Base-by-base conservation (phyloP, 2,329 filamentous ascomycete species). In the Fusarium sp. region DNA sequence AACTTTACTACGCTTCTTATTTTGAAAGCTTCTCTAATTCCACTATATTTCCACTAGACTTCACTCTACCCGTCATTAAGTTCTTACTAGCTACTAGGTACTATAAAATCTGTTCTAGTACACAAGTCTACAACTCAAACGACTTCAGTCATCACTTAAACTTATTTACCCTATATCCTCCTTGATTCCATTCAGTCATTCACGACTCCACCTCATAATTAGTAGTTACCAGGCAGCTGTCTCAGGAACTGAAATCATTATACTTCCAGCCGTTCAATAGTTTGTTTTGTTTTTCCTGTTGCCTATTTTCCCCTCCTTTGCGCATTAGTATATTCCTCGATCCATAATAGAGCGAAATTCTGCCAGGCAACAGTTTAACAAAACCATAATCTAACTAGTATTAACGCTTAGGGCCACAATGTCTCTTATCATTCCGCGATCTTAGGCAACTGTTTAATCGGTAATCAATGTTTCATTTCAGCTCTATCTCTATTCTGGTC, bases 271-370 rank as follows among this genome's bases (percentile, higher is more conserved):
- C 24, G 9, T 18, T 16, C 2, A 29, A 9, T 43, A 8, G 16
- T n/a, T 21, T 28, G 6, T 4, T 21, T n/a, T 48, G 8, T 15
- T 20, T 35, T 42, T 15, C 18, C 13, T 69, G 56, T 41, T 63
- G 66, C 66, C 66, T 52, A 8, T 29, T 52, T 15, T 24, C 20
- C 24, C 24, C 48, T 52, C 29, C 11, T 37, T 21, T 37, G n/a
- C 7, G 31, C 20, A 15, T 21, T 13, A 41, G 15, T 15, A 52
- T 11, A 11, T 16, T 42, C 20, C 10, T 21, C 23, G n/a, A 21
- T 28, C 15, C 24, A 41, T 42, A 8, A 26, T 21, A 20, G 16
- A 42, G 35, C 8, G 35, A 24, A 41, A 18, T 42, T 12, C 6
- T 16, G 4, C 10, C 6, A 52, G 48, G 48, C 48, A 52, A 23